These are phyloP conservation scores for Penicillium odoratum DNA, from an alignment of 495 filamentous ascomycete species.

Conservation along the genomic window DNA sequence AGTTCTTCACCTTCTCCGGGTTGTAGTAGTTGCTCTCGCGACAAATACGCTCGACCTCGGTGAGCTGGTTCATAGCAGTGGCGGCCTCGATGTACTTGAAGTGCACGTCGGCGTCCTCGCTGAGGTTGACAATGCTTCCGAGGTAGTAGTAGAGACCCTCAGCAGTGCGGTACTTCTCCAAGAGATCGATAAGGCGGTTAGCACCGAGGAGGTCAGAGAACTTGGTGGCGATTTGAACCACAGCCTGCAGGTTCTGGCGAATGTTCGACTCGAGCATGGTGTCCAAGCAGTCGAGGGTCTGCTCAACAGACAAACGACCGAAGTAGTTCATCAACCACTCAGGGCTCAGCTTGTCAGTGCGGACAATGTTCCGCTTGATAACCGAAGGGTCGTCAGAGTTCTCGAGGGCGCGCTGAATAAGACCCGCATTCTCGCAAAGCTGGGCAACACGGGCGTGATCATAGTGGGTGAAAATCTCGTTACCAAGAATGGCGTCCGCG, in stretches of 20 bases:
- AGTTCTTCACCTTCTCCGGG: constrained; percentile 98
- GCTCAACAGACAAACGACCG: constrained; percentile 89
- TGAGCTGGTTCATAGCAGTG: constrained; percentile 85
- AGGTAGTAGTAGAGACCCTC: constrained; percentile 99
- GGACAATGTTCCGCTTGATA: constrained; percentile 88
- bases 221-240: constrained; percentile 93
- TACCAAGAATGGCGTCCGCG: constrained; percentile 93
- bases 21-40: constrained; percentile 94
- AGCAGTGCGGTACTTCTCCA: constrained; percentile 95
- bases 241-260: constrained; percentile 91
- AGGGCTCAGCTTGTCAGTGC: constrained; percentile 74
- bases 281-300: constrained; percentile 89
- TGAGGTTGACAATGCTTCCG: constrained; percentile 95
- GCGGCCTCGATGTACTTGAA: constrained; percentile 99
- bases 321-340: constrained; percentile 94
- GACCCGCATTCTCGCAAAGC: constrained; percentile 87
- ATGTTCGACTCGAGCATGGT: constrained; percentile 96
- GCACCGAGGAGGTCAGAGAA: constrained; percentile 97
- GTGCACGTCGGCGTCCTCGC: constrained; percentile 90
- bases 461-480: constrained; percentile 96
- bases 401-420: constrained; percentile 87
- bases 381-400: constrained; percentile 86
- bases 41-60: constrained; percentile 95
- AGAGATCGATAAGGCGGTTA: constrained; percentile 81
- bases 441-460: constrained; percentile 83